Evolutionary conservation across 2,329 filamentous ascomycete genomes (phyloP).

Genomic region (Spiromastix sp.): DNA sequence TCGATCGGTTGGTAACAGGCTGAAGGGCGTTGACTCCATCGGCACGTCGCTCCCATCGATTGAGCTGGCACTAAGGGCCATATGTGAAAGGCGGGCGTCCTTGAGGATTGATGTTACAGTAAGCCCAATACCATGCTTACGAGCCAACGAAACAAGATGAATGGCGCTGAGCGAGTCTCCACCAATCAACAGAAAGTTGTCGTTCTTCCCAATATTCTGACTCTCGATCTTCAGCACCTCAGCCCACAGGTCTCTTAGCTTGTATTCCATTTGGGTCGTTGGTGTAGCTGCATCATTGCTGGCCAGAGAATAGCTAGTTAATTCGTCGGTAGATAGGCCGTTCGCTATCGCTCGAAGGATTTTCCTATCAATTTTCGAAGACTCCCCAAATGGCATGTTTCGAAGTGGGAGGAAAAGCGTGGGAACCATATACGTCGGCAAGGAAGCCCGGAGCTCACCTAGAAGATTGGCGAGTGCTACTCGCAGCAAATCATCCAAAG

Average conservation of each 20-base stretch:
- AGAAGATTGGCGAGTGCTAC: no score
- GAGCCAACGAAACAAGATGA: conserved; percentile 17
- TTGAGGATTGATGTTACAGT: conserved; percentile 20
- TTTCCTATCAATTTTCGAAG: conserved; percentile 25
- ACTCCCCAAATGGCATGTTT: conserved; percentile 24
- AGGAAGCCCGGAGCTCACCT: conserved; percentile 23
- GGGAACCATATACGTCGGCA: conserved; percentile 31
- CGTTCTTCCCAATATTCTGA: conserved; percentile 10
- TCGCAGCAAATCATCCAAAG: no score
- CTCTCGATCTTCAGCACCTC: conserved; percentile 16
- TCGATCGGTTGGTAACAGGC: conserved; percentile 7
- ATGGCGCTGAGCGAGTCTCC: conserved; percentile 20
- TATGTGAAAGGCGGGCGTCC: conserved; percentile 24
- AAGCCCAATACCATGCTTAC: conserved; percentile 10
- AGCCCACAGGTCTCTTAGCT: conserved; percentile 23
- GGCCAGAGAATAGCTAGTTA: conserved; percentile 8
- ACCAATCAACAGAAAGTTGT: conserved; percentile 18
- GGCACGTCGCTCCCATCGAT: conserved; percentile 1
- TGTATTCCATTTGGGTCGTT: conserved; percentile 16
- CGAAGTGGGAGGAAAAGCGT: conserved; percentile 28
- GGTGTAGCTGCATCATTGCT: conserved; percentile 9
- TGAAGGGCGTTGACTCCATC: conserved; percentile 9
- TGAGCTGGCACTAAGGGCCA: conserved; percentile 17
- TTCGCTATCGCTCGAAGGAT: conserved; percentile 19
- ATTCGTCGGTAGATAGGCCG: conserved; percentile 15